These are phyloP conservation scores for Yarrowia hollandica DNA, from an alignment of 805 yeast genomes.

Conservation along the genomic window DNA sequence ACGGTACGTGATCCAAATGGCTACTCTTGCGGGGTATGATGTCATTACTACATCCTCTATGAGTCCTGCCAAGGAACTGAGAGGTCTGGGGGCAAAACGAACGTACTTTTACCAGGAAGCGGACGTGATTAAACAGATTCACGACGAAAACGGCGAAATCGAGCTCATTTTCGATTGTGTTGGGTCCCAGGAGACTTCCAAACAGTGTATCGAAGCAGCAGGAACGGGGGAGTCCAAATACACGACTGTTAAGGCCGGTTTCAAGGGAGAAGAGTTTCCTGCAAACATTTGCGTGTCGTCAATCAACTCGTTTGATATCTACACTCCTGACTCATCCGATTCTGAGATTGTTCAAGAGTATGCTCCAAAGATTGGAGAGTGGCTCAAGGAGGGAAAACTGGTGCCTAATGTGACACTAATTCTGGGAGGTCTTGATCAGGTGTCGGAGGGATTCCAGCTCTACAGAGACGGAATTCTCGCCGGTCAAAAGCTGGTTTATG, in stretches of 20 bases:
- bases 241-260: constrained; percentile 2
- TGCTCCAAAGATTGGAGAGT: not conserved
- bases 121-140: constrained; percentile 13
- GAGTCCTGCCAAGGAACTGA: constrained; percentile 9
- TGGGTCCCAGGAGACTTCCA: not conserved
- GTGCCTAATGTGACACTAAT: constrained; percentile 8
- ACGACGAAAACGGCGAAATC: constrained; percentile 11
- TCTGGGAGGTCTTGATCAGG: constrained; percentile 16
- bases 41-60: constrained; percentile 5
- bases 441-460: not conserved
- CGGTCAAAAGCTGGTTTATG: constrained; percentile 5
- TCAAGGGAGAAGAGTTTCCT: not conserved
- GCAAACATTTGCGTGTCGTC: not conserved
- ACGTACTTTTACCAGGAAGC: constrained; percentile 3
- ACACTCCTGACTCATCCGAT: not conserved
- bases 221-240: not conserved
- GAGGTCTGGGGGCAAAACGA: constrained; percentile 1
- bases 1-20: not conserved
- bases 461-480: constrained; percentile 1
- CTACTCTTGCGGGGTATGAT: not conserved
- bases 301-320: not conserved
- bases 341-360: not conserved
- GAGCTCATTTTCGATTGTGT: constrained; percentile 13
- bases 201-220: constrained; percentile 4
- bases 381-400: not conserved